Base-by-base conservation (phyloP, 2,329 filamentous ascomycete species). In the Paraphaeosphaeria minitans region DNA sequence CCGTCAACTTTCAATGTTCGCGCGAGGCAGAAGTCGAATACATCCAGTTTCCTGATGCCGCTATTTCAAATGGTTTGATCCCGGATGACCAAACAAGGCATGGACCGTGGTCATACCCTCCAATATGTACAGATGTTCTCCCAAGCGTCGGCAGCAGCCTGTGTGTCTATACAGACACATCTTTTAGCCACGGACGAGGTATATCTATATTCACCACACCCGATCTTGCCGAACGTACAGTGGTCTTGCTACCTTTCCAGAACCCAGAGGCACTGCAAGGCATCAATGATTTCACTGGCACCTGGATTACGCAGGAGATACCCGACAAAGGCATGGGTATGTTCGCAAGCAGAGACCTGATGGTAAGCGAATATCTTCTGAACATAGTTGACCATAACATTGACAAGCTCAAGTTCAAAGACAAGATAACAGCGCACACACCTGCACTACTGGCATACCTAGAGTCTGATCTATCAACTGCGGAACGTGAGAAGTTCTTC, bases 151-250 rank as follows among this genome's bases (percentile, higher is more conserved):
- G 66, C 9, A 60, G 57, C n/a, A 62, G 63, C 6, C 67, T 77
- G 1, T 77, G 74, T 47, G 60, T 73, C 3, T 77, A 73, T 57
- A 75, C 73, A 12, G 63, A 62, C 41, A 49, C 59, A 1, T 63
- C 67, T 0, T 75, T 75, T 35, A 63, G 58, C 35, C 45, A 63
- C n/a, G 68, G 67, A 8, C 66, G 72, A 1, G 74, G 74, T 2
- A 75, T 76, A 3, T 73, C 74, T 0, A 66, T 77, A 7, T 69
- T 77, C 51, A 77, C 74, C 0, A 75, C 73, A 0, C 73, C 72
- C 13, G 43, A 33, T 1, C 46, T 75, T 31, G 72, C 74, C 2
- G 45, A 52, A 3, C 29, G 67, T 35, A 64, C 73, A 22, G 62
- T 62, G 9, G 48, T 56, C 0, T 57, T 76, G 0, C 69, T 72